These are phyloP conservation scores for Apiotrichum brassicae DNA, from an alignment of 1,284 basidiomycete species.

Conservation along the genomic window DNA sequence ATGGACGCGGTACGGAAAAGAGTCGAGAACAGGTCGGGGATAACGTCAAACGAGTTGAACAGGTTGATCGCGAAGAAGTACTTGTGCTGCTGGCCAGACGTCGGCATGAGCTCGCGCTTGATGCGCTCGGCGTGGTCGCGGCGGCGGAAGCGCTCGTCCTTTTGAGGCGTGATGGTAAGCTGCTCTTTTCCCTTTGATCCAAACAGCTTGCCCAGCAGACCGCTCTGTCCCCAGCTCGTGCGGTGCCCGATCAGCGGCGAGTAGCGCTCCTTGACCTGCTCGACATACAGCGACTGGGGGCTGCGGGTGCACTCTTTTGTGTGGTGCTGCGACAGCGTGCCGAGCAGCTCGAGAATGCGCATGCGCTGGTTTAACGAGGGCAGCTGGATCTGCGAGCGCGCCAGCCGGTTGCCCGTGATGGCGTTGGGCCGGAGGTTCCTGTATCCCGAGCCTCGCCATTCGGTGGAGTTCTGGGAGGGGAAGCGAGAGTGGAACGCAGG, in stretches of 20 bases:
- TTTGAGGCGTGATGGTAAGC: conserved; percentile 11
- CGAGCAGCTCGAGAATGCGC: conserved; percentile 76
- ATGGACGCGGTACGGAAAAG: conserved; percentile 83
- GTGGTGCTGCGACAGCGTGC: conserved; percentile 77
- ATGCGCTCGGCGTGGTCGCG: conserved; percentile 33
- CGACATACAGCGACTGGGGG: conserved; percentile 71
- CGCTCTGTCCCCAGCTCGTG: conserved; percentile 56
- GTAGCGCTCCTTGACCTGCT: conserved; percentile 80
- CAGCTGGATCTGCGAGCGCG: conserved; percentile 37
- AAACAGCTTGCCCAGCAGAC: conserved; percentile 35
- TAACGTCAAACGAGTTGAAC: conserved; percentile 96
- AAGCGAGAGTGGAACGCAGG: too few relatives aligned
- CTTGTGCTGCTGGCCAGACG: conserved; percentile 59
- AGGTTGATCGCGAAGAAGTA: conserved; percentile 98
- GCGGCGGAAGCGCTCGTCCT: conserved; percentile 44
- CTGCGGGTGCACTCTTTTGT: conserved; percentile 81
- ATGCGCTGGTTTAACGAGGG: conserved; percentile 72
- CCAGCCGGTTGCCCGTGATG: conserved; percentile 24
- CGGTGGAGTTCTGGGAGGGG: neutral
- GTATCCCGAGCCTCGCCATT: conserved; percentile 8
- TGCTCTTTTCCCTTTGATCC: conserved; percentile 26
- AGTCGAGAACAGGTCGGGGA: conserved; percentile 92
- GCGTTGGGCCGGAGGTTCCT: conserved; percentile 9
- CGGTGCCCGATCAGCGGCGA: conserved; percentile 70
- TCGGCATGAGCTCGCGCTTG: conserved; percentile 47